These are phyloP conservation scores for Flagelloscypha sp. DNA, from an alignment of 768 basidiomycete genomes.

Conservation along the genomic window DNA sequence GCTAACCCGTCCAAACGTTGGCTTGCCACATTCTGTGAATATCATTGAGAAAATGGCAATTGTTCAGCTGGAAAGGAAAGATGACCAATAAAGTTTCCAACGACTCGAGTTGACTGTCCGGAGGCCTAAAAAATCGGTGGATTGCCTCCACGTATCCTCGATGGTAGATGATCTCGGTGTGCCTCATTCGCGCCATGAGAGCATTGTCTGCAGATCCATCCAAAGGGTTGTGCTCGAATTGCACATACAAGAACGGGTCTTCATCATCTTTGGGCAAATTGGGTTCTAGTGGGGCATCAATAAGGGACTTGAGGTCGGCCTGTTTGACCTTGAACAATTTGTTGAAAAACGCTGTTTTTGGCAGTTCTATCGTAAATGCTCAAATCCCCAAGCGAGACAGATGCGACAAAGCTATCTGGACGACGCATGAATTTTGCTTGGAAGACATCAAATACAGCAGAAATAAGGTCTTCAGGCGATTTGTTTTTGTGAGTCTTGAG, in stretches of 20 bases:
- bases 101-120: constrained; percentile 89
- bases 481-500: constrained; percentile 70
- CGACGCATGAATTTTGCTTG: constrained; percentile 78
- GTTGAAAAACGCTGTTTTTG: constrained; percentile 66
- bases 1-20: constrained; percentile 88
- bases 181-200: constrained; percentile 81
- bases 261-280: constrained; percentile 18
- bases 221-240: constrained; percentile 87
- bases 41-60: constrained; percentile 4
- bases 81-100: constrained; percentile 85
- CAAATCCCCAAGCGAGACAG: constrained; percentile 78
- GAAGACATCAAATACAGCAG: constrained; percentile 81
- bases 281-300: constrained; percentile 8
- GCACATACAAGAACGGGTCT: constrained; percentile 79
- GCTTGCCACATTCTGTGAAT: constrained; percentile 72
- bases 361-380: constrained; percentile 91
- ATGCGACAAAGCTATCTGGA: constrained; percentile 79
- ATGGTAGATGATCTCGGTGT: constrained; percentile 97
- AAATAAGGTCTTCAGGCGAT: constrained; percentile 61
- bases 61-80: not conserved
- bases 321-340: constrained; percentile 76
- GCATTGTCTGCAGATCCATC: constrained; percentile 89
- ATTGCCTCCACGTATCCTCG: constrained; percentile 89
- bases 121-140: constrained; percentile 86
- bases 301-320: constrained; percentile 30